phyloP scores from a whole-genome alignment of 2,329 filamentous ascomycete genomes.

The Phialophora chinensis region DNA sequence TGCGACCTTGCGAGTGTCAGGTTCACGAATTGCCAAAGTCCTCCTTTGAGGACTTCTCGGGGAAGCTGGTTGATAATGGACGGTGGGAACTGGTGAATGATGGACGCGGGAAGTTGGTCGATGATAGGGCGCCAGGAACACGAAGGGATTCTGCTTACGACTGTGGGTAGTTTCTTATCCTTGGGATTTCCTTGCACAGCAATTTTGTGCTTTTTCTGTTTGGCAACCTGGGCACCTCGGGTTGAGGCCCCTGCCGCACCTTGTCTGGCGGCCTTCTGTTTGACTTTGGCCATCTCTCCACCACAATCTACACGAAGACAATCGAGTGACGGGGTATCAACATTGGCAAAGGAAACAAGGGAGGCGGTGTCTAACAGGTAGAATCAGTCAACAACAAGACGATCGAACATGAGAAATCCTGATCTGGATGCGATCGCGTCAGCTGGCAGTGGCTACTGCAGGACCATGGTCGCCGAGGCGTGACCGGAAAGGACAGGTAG shows the following conservation, averaged over 20 bases:
- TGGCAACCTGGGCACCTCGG: constrained; percentile 36
- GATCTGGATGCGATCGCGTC: constrained; percentile 13
- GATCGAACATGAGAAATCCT: neutral
- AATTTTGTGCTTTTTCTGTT: constrained; percentile 59
- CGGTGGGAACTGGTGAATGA: constrained; percentile 1
- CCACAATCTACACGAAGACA: constrained; percentile 29
- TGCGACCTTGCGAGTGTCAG: constrained; percentile 53
- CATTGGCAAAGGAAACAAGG: constrained; percentile 23
- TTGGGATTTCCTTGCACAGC: constrained; percentile 64
- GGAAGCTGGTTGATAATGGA: neutral
- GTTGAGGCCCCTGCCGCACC: constrained; percentile 22
- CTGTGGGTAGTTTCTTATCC: constrained; percentile 64
- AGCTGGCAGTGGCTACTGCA: constrained; percentile 24
- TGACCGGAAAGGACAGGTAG: neutral
- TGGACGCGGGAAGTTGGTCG: neutral
- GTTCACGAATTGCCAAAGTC: constrained; percentile 27
- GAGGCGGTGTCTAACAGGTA: constrained; percentile 7
- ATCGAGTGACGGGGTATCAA: constrained; percentile 16
- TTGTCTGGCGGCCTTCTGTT: constrained; percentile 25
- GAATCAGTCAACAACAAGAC: constrained; percentile 17
- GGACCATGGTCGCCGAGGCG: neutral
- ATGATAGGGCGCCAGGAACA: neutral
- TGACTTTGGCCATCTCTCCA: constrained; percentile 29
- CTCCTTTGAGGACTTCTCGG: constrained; percentile 6
- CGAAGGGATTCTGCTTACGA: constrained; percentile 45